These are phyloP conservation scores for Pseudozyma sp. DNA, from an alignment of 1,284 basidiomycete genomes.

Conservation along the genomic window DNA sequence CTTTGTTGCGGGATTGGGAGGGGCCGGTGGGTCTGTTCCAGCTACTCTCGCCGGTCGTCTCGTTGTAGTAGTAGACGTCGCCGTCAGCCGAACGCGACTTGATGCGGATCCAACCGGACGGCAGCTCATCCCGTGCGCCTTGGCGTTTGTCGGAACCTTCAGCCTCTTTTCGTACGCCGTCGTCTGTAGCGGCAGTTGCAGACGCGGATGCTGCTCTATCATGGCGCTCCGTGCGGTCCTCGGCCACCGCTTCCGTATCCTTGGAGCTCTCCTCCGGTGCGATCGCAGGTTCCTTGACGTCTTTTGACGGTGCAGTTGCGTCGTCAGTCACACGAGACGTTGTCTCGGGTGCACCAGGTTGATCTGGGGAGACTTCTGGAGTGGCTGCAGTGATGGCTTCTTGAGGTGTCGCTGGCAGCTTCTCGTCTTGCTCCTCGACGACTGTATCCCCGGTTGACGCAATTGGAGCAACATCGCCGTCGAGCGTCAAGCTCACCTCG, in stretches of 20 bases:
- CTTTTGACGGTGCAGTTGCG: too few species aligned
- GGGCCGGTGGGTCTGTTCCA: slow-evolving; percentile 26
- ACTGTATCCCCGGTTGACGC: background rate
- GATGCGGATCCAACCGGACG: slow-evolving; percentile 36
- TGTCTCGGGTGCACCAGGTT: too few species aligned
- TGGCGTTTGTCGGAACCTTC: too few species aligned
- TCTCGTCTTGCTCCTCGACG: background rate
- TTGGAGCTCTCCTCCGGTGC: too few species aligned
- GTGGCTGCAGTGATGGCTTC: background rate
- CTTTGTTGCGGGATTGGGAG: slow-evolving; percentile 7
- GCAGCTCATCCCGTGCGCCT: slow-evolving; percentile 2
- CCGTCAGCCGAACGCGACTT: slow-evolving; percentile 28
- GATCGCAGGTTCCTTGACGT: too few species aligned
- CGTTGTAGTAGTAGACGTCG: slow-evolving; percentile 52
- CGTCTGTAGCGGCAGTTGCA: background rate
- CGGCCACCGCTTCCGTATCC: background rate
- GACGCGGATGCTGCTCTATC: slow-evolving; percentile 6
- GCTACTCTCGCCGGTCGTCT: slow-evolving; percentile 36
- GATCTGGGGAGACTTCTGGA: too few species aligned
- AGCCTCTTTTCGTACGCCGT: background rate
- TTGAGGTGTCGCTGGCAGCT: background rate
- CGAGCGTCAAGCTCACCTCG: slow-evolving; percentile 37
- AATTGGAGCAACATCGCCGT: slow-evolving; percentile 8
- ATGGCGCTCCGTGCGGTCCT: background rate
- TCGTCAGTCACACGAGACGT: too few species aligned